Base-by-base conservation (phyloP, 495 filamentous ascomycete genomes). In the Parmelia sp. region DNA sequence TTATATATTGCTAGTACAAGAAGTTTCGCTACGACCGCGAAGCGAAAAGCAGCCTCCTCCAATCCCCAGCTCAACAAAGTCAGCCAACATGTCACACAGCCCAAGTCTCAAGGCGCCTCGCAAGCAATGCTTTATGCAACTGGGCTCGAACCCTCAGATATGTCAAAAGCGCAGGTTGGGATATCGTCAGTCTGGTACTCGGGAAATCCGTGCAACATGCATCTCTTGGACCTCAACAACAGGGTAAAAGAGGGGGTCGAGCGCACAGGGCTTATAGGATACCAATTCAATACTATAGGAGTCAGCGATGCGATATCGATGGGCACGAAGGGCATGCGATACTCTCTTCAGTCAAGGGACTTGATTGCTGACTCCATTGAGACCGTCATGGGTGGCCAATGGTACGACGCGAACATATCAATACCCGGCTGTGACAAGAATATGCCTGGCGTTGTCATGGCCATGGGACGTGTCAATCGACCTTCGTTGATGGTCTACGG, bases 351-450 rank as follows among this genome's bases (percentile, higher is more conserved):
- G 78, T 94, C 90, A 64, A 82, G 94, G 72, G 94, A 98, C 73
- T 80, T 98, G 66, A 98, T 98, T 71, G 94, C 94, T 66, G 95
- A 98, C 76, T 92, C 89, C 40, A 94, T 98, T 69, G 95, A 98
- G 82, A 97, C 95, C 10, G 94, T 97, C 47, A 98, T 98, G 94
- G 85, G 90, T 57, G 94, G 90, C 17, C 94, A 98, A 80, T 98
- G 94, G 95, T 98, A 98, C 74, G 94, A 98, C 76, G 94, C 90
- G 72, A 97, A 97, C 74, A 90, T 98, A 73, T 95, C 90, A 25
- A 90, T 98, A 70, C 94, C 94, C n/a, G 94, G 94, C 47, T 98
- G 94, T 76, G 95, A 98, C 82, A 98, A 98, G 87, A 98, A 98
- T 77, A 97, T 98, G 95, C 94, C 94, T 10, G 94, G 94, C 77